Conservation (phyloP, 495 filamentous ascomycete species). For the Tuber magnatum region DNA sequence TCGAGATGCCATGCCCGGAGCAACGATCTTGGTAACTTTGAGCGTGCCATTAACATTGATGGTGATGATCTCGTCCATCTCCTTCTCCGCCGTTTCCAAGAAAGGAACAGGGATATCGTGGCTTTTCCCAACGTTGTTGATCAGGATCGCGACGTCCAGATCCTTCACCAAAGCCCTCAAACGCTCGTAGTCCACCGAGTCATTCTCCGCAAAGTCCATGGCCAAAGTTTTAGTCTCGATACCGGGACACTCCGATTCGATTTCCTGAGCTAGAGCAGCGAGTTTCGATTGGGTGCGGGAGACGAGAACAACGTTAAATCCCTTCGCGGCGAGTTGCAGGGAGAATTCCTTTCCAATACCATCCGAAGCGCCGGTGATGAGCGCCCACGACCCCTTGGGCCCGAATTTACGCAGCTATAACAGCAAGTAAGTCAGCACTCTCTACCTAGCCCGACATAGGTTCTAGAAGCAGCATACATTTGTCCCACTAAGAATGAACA, state of each 20-base stretch:
- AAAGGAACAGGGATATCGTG: constrained; percentile 91
- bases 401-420: constrained; percentile 80
- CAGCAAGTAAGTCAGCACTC: constrained; percentile 13
- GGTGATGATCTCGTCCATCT: constrained; percentile 81
- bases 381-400: constrained; percentile 84
- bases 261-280: constrained; percentile 63
- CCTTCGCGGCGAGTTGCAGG: constrained; percentile 76
- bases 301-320: constrained; percentile 87
- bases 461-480: constrained; percentile 45
- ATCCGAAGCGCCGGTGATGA: constrained; percentile 93
- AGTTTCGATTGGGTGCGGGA: constrained; percentile 92
- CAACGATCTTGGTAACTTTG: constrained; percentile 72
- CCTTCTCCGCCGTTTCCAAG: constrained; percentile 63
- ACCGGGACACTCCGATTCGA: constrained; percentile 56
- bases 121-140: constrained; percentile 96
- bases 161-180: constrained; percentile 59
- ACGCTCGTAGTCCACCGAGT: constrained; percentile 65
- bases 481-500: constrained; percentile 65
- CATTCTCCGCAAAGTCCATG: constrained; percentile 83
- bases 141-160: constrained; percentile 75
- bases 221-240: constrained; percentile 66
- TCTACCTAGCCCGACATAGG: neutral
- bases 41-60: constrained; percentile 91
- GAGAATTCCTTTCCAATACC: constrained; percentile 97
- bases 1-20: constrained; percentile 73